phyloP scores from a whole-genome alignment of 1,284 basidiomycete genomes.

The Irpex sp. region DNA sequence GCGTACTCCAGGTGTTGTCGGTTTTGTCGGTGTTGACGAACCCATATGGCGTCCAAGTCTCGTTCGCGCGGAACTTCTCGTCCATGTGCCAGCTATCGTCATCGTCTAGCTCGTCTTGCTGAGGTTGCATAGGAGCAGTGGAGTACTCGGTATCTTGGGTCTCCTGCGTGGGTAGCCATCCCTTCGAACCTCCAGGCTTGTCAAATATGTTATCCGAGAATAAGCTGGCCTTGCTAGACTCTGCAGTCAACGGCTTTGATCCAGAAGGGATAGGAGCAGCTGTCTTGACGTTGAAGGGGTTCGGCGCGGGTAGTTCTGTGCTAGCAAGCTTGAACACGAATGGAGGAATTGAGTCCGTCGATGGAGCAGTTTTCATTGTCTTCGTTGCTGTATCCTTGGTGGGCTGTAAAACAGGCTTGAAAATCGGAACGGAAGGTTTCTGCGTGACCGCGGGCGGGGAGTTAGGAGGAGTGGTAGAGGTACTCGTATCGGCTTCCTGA shows the following conservation, averaged over 20 bases:
- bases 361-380: slow-evolving; percentile 6
- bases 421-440: slow-evolving; percentile 10
- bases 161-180: slow-evolving; percentile 46
- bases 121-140: slow-evolving; percentile 24
- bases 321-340: slow-evolving; percentile 23
- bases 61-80: slow-evolving; percentile 51
- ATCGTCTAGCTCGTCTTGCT: slow-evolving; percentile 32
- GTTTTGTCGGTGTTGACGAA: slow-evolving; percentile 39
- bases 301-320: slow-evolving; percentile 36
- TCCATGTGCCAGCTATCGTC: slow-evolving; percentile 74
- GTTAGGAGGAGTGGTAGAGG: slow-evolving; percentile 57
- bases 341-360: not conserved
- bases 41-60: slow-evolving; percentile 52
- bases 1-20: slow-evolving; percentile 70
- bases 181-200: slow-evolving; percentile 36
- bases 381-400: slow-evolving; percentile 32
- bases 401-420: slow-evolving; percentile 48
- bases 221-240: slow-evolving; percentile 50
- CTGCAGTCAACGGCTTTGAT: slow-evolving; percentile 30
- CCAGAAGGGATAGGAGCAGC: slow-evolving; percentile 26
- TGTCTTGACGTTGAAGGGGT: slow-evolving; percentile 41
- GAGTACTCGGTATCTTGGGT: slow-evolving; percentile 59
- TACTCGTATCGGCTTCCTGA: slow-evolving; percentile 25
- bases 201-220: slow-evolving; percentile 50
- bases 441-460: slow-evolving; percentile 41